Base-by-base conservation (phyloP, 305 asterid species). In the Fraxinus velutina region DNA sequence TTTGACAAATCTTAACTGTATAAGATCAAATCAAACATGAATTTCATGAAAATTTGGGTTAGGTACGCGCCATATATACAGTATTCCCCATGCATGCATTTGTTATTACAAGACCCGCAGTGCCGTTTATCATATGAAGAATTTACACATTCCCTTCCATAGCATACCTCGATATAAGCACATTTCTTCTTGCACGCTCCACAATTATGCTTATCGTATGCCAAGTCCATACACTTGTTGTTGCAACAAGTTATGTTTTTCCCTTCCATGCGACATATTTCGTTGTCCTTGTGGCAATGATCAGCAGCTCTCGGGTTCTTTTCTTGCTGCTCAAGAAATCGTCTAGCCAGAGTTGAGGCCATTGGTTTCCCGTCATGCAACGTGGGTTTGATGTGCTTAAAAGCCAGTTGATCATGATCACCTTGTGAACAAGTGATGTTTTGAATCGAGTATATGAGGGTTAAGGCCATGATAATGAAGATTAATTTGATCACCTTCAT, bases 181-280 rank as follows among this genome's bases (percentile, higher is more conserved):
- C 87, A 84, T 24, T 80, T 80, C n/a, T 47, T 77, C 77, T 37
- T 84, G 50, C 87, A 84, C 4, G 82, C 84, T 1, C 87, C 87
- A 15, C 87, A 84, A 39, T 84, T 72, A 3, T 84, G 32, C 5
- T 68, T 19, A 36, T 84, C 84, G 8, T 24, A 30, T 1, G 6
- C 33, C 77, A 84, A 72, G 24, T 84, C 73, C 12, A 77, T 29
- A 57, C 87, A 84, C 50, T 84, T 80, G 62, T 80, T 80, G 47
- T 80, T 80, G 77, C 87, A 84, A 52, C 87, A 80, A 8, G 84
- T 84, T 0, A 74, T n/a, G 5, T 76, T 80, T 72, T 13, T 60
- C 1, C 83, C 86, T 70, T 52, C 79, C 0, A 84, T 1, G 17
- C 19, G 3, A 27, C 87, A 85, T 5, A 78, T 50, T 70, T 85